These are phyloP conservation scores for Papiliotrema flavescens DNA, from an alignment of 1,284 basidiomycete genomes.

Conservation along the genomic window DNA sequence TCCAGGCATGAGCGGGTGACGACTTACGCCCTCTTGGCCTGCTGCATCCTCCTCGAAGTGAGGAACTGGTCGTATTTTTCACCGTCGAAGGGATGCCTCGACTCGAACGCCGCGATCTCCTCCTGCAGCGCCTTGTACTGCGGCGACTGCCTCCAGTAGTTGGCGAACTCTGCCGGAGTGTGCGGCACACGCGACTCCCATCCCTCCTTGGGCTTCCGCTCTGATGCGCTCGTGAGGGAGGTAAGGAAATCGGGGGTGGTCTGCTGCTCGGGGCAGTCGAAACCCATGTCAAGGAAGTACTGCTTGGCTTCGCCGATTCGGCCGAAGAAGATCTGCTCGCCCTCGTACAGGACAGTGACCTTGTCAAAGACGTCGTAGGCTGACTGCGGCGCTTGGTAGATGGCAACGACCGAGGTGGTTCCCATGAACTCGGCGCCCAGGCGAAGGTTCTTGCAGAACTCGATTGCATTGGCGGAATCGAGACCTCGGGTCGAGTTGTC, in stretches of 20 bases:
- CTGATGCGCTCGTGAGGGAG: constrained; percentile 60
- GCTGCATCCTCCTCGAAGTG: constrained; percentile 47
- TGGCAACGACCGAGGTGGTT: constrained; percentile 44
- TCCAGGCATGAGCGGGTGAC: not conserved
- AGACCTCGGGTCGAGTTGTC: constrained; percentile 56
- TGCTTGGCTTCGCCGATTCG: constrained; percentile 64
- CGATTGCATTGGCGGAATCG: constrained; percentile 56
- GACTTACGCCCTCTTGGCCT: constrained; percentile 48
- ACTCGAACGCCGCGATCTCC: constrained; percentile 47
- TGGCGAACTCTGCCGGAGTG: constrained; percentile 60
- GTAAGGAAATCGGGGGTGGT: constrained; percentile 58
- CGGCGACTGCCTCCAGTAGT: constrained; percentile 41
- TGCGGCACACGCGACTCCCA: constrained; percentile 56
- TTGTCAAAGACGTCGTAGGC: constrained; percentile 63
- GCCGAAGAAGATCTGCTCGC: constrained; percentile 79
- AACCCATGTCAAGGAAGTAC: constrained; percentile 77
- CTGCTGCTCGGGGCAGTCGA: constrained; percentile 54
- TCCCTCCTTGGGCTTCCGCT: constrained; percentile 57
- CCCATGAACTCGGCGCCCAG: constrained; percentile 52
- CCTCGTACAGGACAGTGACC: constrained; percentile 71
- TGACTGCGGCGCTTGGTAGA: constrained; percentile 54
- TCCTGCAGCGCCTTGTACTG: constrained; percentile 41
- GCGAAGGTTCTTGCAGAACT: constrained; percentile 55
- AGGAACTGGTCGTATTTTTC: constrained; percentile 47
- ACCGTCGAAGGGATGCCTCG: constrained; percentile 45